Base-by-base conservation (phyloP, 805 yeast genomes). In the Wickerhamomyces tratensis region DNA sequence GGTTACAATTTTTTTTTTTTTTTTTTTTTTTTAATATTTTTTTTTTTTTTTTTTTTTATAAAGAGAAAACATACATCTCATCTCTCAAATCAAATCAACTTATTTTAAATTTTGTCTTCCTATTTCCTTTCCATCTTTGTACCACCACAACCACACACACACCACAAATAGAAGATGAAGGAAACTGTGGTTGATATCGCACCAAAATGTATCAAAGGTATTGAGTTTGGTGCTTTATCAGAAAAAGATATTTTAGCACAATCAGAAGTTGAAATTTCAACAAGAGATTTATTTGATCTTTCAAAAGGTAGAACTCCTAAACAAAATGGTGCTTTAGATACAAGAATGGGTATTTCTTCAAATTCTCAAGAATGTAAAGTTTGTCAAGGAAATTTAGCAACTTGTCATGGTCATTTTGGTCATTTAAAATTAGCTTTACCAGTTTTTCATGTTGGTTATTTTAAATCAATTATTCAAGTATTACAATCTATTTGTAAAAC, bases 341-440 rank as follows among this genome's bases (percentile, higher is more conserved):
- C 87, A 25, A 72, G 76, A 41, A 88, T 94, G 98, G 99, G 99
- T 59, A 86, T 86, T 5, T 86, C 96, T 6, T 79, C 93, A 41
- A 88, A 86, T 51, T 64, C 82, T n/a, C 68, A 78, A 13, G 94
- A 84, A 58, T 93, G 99, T 69, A 61, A 76, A 12, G 94, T 98
- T 1, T 93, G 99, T 65, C 86, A 79, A 53, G 98, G 98, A 4
- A 79, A 79, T 51, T 67, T 93, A 49, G 95, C 96, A 0, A 76
- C 95, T 2, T 93, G 99, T 62, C 97, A 91, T 65, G 99, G 99
- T 45, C 99, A 93, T 66, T 93, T 93, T 61, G 99, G 99, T 36
- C 96, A 94, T 57, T 77, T 93, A 49, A 77, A 86, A 54, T 72
- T 93, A 41, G 96, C 98, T 0, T 68, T 93, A 38, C 99, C 99